phyloP scores from a whole-genome alignment of 805 yeast genomes.

The Cyberlindnera japonica region DNA sequence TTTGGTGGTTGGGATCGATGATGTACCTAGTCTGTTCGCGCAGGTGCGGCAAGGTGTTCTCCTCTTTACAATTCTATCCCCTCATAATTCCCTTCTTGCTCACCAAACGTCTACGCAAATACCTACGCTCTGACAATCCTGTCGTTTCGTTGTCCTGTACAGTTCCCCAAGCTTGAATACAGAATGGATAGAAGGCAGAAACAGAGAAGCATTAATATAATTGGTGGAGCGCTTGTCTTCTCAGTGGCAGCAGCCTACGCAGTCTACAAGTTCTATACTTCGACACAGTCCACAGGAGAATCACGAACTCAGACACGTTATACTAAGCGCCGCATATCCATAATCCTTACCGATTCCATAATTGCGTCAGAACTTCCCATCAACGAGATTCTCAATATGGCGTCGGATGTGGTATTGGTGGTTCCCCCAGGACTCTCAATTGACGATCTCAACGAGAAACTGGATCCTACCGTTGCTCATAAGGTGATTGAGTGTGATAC shows the following conservation, averaged over 20 bases:
- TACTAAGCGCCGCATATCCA: slow-evolving; percentile 24
- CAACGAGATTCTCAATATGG: slow-evolving; percentile 23
- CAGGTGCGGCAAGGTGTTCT: too few relatives aligned
- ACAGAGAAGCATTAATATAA: slow-evolving; percentile 6
- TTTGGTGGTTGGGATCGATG: too few relatives aligned
- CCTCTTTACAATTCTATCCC: too few relatives aligned
- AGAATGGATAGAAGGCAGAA: slow-evolving; percentile 5
- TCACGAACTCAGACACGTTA: slow-evolving; percentile 9
- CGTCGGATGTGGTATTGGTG: slow-evolving; percentile 32
- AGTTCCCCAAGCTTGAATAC: too few relatives aligned
- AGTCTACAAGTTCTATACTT: slow-evolving; percentile 1
- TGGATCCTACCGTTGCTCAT: slow-evolving; percentile 28
- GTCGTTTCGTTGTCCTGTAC: too few relatives aligned
- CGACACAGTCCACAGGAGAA: background rate
- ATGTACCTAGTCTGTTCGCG: too few relatives aligned
- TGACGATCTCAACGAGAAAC: slow-evolving; percentile 17
- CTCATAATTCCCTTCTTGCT: too few relatives aligned
- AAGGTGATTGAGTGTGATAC: slow-evolving; percentile 39
- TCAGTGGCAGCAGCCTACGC: slow-evolving; percentile 13
- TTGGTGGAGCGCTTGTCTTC: slow-evolving; percentile 9
- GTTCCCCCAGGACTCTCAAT: slow-evolving; percentile 31
- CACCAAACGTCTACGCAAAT: too few relatives aligned
- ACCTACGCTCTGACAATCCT: too few relatives aligned
- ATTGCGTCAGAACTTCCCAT: slow-evolving; percentile 25
- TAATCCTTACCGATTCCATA: slow-evolving; percentile 27